A percentile compares a stretch with the other conserved stretches of the same genome.
These are phyloP conservation scores for Venustampulla echinocandica DNA, from an alignment of 495 filamentous ascomycete species.

Conservation along the genomic window DNA sequence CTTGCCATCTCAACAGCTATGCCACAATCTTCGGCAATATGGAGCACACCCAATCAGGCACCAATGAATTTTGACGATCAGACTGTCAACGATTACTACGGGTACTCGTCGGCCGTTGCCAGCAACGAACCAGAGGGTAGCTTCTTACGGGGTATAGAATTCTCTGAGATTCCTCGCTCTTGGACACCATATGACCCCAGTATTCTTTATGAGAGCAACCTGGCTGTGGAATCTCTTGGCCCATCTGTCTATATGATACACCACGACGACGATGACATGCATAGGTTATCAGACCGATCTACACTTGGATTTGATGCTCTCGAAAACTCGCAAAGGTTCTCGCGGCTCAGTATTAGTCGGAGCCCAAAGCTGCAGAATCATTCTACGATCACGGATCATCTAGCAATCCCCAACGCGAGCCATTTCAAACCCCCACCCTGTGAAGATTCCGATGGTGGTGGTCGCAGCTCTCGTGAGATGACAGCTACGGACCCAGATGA, in stretches of 20 bases:
- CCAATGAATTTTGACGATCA: constrained; percentile 10
- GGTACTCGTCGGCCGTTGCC: constrained; percentile 7
- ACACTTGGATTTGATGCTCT: not conserved
- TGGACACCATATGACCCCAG: constrained; percentile 8
- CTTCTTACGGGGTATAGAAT: constrained; percentile 3
- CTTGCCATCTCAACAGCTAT: constrained; percentile 8
- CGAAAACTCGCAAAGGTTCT: constrained; percentile 9
- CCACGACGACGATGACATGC: not conserved
- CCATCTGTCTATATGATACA: constrained; percentile 11
- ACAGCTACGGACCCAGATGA: constrained; percentile 20
- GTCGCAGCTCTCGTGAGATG: constrained; percentile 17
- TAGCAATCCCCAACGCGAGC: constrained; percentile 1
- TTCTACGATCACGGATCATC: not conserved
- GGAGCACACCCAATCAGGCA: constrained; percentile 10
- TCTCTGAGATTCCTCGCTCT: constrained; percentile 10
- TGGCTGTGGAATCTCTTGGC: constrained; percentile 1
- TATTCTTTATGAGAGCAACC: not conserved
- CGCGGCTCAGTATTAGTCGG: constrained; percentile 12
- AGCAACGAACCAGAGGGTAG: not conserved
- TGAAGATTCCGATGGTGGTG: constrained; percentile 16
- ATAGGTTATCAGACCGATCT: not conserved
- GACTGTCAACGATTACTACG: constrained; percentile 9
- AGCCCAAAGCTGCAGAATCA: constrained; percentile 15
- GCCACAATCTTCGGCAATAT: constrained; percentile 12
- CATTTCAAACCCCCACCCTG: constrained; percentile 5